phyloP scores from a whole-genome alignment of 306 rosid genomes.

The Corylus heterophylla region DNA sequence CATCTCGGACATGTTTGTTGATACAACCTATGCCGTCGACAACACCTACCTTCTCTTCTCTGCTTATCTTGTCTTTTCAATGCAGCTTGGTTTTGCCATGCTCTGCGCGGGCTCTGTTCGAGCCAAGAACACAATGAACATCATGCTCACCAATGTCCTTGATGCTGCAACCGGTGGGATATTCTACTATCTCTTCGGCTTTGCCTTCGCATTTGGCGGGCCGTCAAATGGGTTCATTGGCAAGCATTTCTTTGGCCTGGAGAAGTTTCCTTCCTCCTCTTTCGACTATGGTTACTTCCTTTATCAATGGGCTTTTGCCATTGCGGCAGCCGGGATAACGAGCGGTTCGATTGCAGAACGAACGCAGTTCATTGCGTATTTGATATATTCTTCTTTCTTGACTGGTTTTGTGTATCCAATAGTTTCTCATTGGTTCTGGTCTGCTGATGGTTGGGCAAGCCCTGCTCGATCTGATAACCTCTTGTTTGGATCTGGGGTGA shows the following conservation, averaged over 20 bases:
- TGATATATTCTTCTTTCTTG: conserved; percentile 76
- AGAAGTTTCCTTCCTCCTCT: conserved; percentile 21
- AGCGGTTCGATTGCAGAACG: conserved; percentile 89
- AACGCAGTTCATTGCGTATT: conserved; percentile 82
- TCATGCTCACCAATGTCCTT: conserved; percentile 82
- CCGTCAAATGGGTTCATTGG: conserved; percentile 91
- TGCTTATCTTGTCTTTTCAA: conserved; percentile 56
- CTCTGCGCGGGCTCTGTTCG: conserved; percentile 62
- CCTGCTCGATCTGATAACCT: conserved; percentile 30
- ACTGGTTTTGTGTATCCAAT: conserved; percentile 92
- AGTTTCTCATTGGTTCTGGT: conserved; percentile 78
- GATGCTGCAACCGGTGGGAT: conserved; percentile 89
- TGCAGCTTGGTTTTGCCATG: conserved; percentile 68
- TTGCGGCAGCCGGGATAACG: conserved; percentile 95
- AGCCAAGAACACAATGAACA: conserved; percentile 62
- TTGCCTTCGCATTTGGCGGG: conserved; percentile 77
- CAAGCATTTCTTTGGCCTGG: conserved; percentile 67
- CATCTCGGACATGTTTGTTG: conserved; percentile 37
- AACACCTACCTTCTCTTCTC: conserved; percentile 85
- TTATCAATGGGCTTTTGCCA: conserved; percentile 96
- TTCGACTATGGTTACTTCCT: conserved; percentile 65
- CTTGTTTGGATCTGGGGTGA: conserved; percentile 55
- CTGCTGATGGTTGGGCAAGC: conserved; percentile 59
- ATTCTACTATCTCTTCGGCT: conserved; percentile 93
- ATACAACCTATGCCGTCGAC: conserved; percentile 61